Evolutionary conservation across 805 yeast species (phyloP).

Genomic region (Brettanomyces naardenensis): DNA sequence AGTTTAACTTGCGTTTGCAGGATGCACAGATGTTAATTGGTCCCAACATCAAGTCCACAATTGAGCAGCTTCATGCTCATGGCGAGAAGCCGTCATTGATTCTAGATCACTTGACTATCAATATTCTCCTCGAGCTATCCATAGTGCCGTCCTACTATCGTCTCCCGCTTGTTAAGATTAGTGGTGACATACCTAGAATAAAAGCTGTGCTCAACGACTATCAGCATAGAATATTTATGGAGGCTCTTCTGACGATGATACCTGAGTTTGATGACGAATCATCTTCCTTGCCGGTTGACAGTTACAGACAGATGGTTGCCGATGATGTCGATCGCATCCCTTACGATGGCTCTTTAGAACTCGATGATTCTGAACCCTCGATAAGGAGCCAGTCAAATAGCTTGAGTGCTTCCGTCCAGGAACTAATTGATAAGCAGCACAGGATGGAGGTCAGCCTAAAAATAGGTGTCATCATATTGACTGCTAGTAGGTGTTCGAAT

Average conservation of each 20-base stretch:
- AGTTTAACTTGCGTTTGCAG: slow-evolving; percentile 64
- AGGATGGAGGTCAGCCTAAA: slow-evolving; percentile 64
- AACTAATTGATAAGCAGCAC: slow-evolving; percentile 38
- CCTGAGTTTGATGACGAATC: slow-evolving; percentile 36
- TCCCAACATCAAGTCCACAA: slow-evolving; percentile 67
- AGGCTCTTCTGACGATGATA: slow-evolving; percentile 57
- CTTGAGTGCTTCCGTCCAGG: slow-evolving; percentile 1
- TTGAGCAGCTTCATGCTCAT: slow-evolving; percentile 55
- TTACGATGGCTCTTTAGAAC: slow-evolving; percentile 1
- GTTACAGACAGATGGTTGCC: background rate
- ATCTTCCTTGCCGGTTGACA: background rate
- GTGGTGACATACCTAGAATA: slow-evolving; percentile 71
- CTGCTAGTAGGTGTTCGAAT: slow-evolving; percentile 62
- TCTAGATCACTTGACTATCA: slow-evolving; percentile 68
- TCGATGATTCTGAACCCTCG: background rate
- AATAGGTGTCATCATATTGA: slow-evolving; percentile 53
- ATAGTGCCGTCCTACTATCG: slow-evolving; percentile 75
- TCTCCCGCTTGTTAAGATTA: slow-evolving; percentile 62
- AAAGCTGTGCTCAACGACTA: slow-evolving; percentile 73
- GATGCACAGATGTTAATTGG: slow-evolving; percentile 90
- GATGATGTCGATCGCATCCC: slow-evolving; percentile 5
- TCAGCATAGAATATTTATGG: slow-evolving; percentile 85
- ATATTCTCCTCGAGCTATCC: slow-evolving; percentile 69
- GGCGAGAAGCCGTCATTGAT: slow-evolving; percentile 47
- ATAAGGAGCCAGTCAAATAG: background rate